A percentile compares a stretch with the other conserved stretches of the same genome.
Conservation (phyloP, 1,139 yeast genomes). For the Arxiozyma bovina region DNA sequence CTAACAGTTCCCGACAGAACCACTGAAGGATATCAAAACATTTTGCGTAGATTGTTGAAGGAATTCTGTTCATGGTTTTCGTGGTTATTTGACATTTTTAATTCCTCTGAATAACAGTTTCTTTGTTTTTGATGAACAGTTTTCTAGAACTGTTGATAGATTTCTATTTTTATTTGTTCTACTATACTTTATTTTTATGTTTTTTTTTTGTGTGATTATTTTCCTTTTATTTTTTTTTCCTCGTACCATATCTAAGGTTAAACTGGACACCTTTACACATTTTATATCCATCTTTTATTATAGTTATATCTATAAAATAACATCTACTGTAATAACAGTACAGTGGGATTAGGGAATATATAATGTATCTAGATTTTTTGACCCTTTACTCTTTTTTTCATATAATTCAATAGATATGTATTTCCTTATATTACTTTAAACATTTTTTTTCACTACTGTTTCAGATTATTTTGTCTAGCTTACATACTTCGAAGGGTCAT, state of each 20-base stretch:
- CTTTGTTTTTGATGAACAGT: neutral
- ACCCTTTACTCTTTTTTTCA: too few relatives aligned
- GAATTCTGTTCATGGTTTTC: slow-evolving; percentile 7
- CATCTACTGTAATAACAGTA: neutral
- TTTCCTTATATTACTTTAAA: too few relatives aligned
- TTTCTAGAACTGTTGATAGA: neutral
- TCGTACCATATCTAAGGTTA: too few relatives aligned
- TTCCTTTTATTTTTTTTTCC: neutral
- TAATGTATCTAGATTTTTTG: too few relatives aligned
- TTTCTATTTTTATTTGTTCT: neutral
- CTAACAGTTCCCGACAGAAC: neutral
- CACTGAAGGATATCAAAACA: slow-evolving; percentile 13
- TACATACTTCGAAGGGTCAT: neutral
- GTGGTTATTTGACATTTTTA: slow-evolving; percentile 8
- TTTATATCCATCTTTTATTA: neutral
- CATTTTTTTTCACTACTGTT: too few relatives aligned
- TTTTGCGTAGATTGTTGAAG: slow-evolving; percentile 11
- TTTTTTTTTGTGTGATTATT: too few relatives aligned
- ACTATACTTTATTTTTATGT: neutral
- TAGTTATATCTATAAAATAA: too few relatives aligned
- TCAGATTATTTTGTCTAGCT: neutral
- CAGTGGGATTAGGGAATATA: neutral
- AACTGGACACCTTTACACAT: too few relatives aligned
- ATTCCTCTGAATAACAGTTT: neutral
- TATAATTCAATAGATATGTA: neutral